These are phyloP conservation scores for Dryas alaskensis DNA, from an alignment of 306 rosid species.

Conservation along the genomic window DNA sequence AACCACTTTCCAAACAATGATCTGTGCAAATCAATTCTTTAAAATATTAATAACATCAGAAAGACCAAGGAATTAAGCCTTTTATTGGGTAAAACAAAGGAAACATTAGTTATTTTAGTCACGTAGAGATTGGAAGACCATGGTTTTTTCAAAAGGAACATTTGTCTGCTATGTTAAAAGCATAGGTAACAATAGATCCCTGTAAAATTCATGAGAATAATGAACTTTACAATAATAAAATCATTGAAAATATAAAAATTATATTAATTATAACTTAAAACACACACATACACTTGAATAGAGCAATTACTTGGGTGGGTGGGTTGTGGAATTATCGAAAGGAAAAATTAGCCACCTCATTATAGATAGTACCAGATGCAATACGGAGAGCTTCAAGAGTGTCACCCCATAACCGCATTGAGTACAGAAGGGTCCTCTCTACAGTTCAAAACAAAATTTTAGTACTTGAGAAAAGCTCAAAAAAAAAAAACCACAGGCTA, in stretches of 20 bases:
- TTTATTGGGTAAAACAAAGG: not conserved
- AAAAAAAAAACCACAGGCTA: not conserved
- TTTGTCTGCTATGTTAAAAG: not conserved
- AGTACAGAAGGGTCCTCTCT: conserved; percentile 85
- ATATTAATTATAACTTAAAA: too few species aligned
- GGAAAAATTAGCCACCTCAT: conserved; percentile 62
- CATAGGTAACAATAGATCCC: too few species aligned
- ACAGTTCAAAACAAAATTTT: conserved; percentile 11
- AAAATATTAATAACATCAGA: not conserved
- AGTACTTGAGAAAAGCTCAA: not conserved
- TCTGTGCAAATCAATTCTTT: conserved; percentile 42
- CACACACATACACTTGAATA: too few species aligned
- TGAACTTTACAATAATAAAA: too few species aligned
- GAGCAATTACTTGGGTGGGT: not conserved
- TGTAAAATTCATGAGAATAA: too few species aligned
- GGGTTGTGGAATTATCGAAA: not conserved
- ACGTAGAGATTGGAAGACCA: not conserved
- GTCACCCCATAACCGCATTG: conserved; percentile 95
- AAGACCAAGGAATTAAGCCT: not conserved
- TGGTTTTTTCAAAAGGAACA: not conserved
- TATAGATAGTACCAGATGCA: conserved; percentile 90
- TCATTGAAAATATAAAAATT: not conserved
- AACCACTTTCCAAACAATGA: conserved; percentile 83
- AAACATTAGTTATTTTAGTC: not conserved
- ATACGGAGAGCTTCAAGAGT: conserved; percentile 65